A percentile compares a stretch with the other conserved stretches of the same genome.
These are phyloP conservation scores for Suillus paluster DNA, from an alignment of 768 basidiomycete species.

Conservation along the genomic window DNA sequence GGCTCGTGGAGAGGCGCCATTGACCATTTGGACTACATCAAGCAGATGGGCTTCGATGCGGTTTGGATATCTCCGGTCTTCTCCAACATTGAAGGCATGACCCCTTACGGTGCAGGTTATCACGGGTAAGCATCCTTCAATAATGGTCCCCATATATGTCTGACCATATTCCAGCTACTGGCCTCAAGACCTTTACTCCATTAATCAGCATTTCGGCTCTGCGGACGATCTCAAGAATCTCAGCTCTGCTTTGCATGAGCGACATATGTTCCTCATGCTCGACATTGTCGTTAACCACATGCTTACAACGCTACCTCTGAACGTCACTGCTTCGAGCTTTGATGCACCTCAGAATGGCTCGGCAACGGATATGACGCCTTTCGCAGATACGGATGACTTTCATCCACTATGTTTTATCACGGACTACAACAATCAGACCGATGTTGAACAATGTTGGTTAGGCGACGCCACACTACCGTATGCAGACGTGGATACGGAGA, in stretches of 20 bases:
- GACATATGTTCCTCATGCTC: slow-evolving; percentile 64
- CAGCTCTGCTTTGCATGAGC: slow-evolving; percentile 48
- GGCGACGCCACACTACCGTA: slow-evolving; percentile 58
- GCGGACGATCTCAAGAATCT: slow-evolving; percentile 54
- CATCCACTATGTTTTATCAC: slow-evolving; percentile 46
- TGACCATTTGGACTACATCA: slow-evolving; percentile 64
- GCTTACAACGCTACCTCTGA: slow-evolving; percentile 39
- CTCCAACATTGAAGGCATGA: slow-evolving; percentile 50
- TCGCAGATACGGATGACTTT: slow-evolving; percentile 41
- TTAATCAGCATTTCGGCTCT: slow-evolving; percentile 60
- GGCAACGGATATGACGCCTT: slow-evolving; percentile 31
- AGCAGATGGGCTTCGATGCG: slow-evolving; percentile 64
- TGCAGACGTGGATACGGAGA: slow-evolving; percentile 61
- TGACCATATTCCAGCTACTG: slow-evolving; percentile 47
- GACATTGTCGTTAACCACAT: slow-evolving; percentile 70
- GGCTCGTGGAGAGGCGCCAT: slow-evolving; percentile 59
- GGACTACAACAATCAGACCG: slow-evolving; percentile 50
- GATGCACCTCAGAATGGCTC: slow-evolving; percentile 15
- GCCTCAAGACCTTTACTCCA: slow-evolving; percentile 48
- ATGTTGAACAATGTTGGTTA: slow-evolving; percentile 63
- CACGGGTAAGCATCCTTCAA: slow-evolving; percentile 45
- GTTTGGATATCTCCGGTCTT: slow-evolving; percentile 63
- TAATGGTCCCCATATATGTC: not conserved
- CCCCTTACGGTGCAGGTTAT: slow-evolving; percentile 58
- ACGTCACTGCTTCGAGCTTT: slow-evolving; percentile 27